Evolutionary conservation across 75 land plant genomes (phyloP), one percentile per base, ranked within the genome.

Genomic region (Ceratopteris richardii): DNA sequence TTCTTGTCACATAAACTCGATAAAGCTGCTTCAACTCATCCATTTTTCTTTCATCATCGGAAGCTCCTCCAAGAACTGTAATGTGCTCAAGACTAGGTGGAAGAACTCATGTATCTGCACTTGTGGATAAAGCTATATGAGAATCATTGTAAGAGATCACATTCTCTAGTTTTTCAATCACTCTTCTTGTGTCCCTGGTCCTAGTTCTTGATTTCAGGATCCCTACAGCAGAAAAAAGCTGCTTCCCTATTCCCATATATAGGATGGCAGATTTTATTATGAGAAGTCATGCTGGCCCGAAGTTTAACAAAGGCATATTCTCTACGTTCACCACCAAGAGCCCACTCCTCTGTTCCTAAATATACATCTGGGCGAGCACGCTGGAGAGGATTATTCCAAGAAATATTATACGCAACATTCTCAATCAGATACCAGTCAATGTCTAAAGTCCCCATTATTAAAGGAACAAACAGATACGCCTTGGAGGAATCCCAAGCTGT

Each of bases 401-500:
- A 84, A 71, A 82, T 75, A 26, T 85, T 76, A 19, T 23, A 22
- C 19, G 69, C 61, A 44, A 76, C 74, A 19, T 65, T 58, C 40
- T 72, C 67, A 57, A 90, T 64, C 7, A 90, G 57, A 56, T 30
- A 43, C 99, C 99, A 95, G 33, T 95, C 84, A 41, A 95, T 71
- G 29, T 77, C 68, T 47, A 70, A 71, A 44, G 86, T 67, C 68
- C 76, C 69, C 27, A 77, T 66, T 40, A 62, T 48, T 21, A 79
- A 5, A 43, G 99, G 97, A 47, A 79, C 84, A 77, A 95, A 95
- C 31, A 95, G 67, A 77, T 95, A 95, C 44, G 97, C 97, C 66
- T 95, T 95, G n/a, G 84, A 74, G 46, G 88, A 71, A 76, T 95
- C 99, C 99, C 99, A 95, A 3, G 97, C 92, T 61, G 99, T 95